Evolutionary conservation across 2,329 filamentous ascomycete genomes (phyloP), one percentile per base, ranked within the genome.

Genomic region (Claviceps fusiformis): DNA sequence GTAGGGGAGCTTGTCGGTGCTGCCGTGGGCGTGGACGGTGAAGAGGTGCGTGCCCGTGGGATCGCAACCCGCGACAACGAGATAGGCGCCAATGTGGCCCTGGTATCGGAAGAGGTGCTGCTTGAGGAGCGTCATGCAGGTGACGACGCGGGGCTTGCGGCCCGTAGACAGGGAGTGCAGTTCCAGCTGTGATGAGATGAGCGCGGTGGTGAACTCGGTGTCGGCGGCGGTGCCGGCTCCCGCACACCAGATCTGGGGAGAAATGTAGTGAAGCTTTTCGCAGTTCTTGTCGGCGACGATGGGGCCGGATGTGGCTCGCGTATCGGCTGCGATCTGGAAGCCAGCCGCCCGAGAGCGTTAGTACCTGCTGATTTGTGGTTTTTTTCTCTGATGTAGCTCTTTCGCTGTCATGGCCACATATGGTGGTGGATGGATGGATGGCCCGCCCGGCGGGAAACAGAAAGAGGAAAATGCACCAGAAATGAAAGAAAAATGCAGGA

Each of bases 201-300:
- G 85, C 68, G 92, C 87, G 57, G 93, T 98, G 64, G 93, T 98
- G 79, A 98, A 98, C 77, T 98, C 93, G 62, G 92, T 97, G 73
- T 98, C 93, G 65, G 93, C 93, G 59, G 93, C 93, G 53, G 93
- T 98, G 72, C 95, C 93, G 63, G 93, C 95, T 64, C 93, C 93
- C 10, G 93, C 93, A 74, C 93, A 98, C 93, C 93, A 98, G 74
- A 98, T 98, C 73, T 96, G 90, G 57, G 93, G 92, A 47, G 93
- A 81, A 71, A 98, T 98, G 79, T 95, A 98, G 77, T 98, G 93
- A 61, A 98, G 85, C 78, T 98, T 98, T 77, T 98, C 92, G 78
- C 93, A 97, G 81, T 98, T 98, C 89, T 98, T 98, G 82, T 98
- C 93, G 73, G 95, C 95, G 64, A 98, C 93, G 73, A 98, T 98